Percentiles rank a stretch among this genome's conserved stretches.
phyloP scores from a whole-genome alignment of 345 rosid genomes.

The Aurinia saxatilis region DNA sequence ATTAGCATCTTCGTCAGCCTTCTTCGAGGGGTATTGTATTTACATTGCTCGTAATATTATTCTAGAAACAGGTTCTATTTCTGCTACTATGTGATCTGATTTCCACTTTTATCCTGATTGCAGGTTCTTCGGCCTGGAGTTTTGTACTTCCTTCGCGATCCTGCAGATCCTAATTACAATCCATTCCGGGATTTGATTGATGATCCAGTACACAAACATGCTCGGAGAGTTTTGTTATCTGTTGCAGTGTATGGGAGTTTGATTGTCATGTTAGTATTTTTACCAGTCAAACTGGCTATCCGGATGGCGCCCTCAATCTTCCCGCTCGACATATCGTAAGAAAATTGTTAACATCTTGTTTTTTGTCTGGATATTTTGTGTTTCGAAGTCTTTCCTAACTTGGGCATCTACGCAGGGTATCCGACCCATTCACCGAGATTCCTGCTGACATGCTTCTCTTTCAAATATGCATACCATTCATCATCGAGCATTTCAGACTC shows the following conservation, averaged over 20 bases:
- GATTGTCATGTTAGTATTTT: slow-evolving; percentile 95
- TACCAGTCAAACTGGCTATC: slow-evolving; percentile 96
- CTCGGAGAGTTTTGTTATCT: slow-evolving; percentile 84
- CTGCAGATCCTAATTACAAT: slow-evolving; percentile 99
- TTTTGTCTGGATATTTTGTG: not conserved
- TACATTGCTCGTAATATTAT: not conserved
- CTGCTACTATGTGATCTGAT: not conserved
- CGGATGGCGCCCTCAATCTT: slow-evolving; percentile 80
- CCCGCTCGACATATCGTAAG: slow-evolving; percentile 96
- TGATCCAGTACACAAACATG: slow-evolving; percentile 97
- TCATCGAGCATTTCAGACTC: slow-evolving; percentile 81
- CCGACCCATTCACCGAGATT: slow-evolving; percentile 98
- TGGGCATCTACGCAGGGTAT: slow-evolving; percentile 51
- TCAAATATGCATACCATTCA: slow-evolving; percentile 98
- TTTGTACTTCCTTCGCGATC: slow-evolving; percentile 87
- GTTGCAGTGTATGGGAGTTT: slow-evolving; percentile 96
- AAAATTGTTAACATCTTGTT: not conserved
- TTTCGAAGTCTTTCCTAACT: not conserved
- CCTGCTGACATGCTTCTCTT: slow-evolving; percentile 98
- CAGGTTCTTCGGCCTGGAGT: slow-evolving; percentile 98
- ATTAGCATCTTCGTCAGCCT: slow-evolving; percentile 98
- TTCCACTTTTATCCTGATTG: slow-evolving; percentile 6
- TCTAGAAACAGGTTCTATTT: not conserved
- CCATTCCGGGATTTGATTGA: slow-evolving; percentile 98
- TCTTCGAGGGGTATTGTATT: slow-evolving; percentile 84